Base-by-base conservation (phyloP, 345 rosid genomes). In the Rhodamnia rubescens region DNA sequence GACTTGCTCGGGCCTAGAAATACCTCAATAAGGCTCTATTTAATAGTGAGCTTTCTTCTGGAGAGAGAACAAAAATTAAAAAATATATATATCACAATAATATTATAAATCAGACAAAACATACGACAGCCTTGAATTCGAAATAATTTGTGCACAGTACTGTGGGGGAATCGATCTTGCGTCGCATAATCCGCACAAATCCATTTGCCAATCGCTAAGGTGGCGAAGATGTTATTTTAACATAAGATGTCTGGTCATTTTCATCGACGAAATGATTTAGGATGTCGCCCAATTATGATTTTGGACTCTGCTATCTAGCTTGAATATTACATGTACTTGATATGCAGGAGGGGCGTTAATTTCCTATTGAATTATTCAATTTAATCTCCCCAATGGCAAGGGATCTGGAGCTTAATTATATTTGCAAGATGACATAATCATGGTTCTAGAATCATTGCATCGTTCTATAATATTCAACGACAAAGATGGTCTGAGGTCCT, bases 341-440 rank as follows among this genome's bases (percentile, higher is more conserved):
- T 8, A 0, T 0, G 0, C 18, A 18, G 20, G 47, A 32, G 78
- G 21, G 44, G 47, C 16, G 44, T 2, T 18, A 21, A 22, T 18
- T 32, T 69, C 78, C 36, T 69, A 5, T 44, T 69, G 32, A 8
- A 69, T 9, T 69, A 32, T 18, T 69, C 44, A 69, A 29, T 64
- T 29, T 29, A 21, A 8, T 29, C 29, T 4, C 42, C 75, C 75
- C 22, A 1, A 32, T 8, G 4, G 22, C 78, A 40, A 69, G 78
- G 78, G 78, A 1, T 32, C 78, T 69, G 44, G 47, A 20, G 7
- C 24, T 69, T 32, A 36, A 69, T 18, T 69, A 69, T 18, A 5
- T 18, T 40, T 82, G 44, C 32, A 52, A 2, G 42, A 52, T 27
- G 18, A n/a, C 44, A 47, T 27, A 27, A 52, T 40, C 53, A 82